phyloP scores from a whole-genome alignment of 2,329 filamentous ascomycete genomes.

The Aspergillus clavatus region DNA sequence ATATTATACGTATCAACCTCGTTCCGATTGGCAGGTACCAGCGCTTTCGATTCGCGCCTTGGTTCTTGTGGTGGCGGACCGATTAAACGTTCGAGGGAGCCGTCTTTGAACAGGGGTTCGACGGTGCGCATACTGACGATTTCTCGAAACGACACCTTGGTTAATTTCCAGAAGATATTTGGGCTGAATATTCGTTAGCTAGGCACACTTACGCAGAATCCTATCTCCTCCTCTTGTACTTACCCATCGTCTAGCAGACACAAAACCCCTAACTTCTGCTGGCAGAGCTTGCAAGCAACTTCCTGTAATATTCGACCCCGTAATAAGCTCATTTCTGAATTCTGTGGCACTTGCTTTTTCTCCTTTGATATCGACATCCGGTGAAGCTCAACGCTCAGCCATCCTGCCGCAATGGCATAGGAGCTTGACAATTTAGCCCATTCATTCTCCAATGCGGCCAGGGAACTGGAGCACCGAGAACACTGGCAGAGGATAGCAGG shows the following conservation, averaged over 20 bases:
- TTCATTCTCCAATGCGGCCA: slow-evolving; percentile 39
- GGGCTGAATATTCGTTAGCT: slow-evolving; percentile 19
- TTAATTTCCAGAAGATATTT: slow-evolving; percentile 39
- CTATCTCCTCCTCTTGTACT: slow-evolving; percentile 10
- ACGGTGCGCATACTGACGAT: slow-evolving; percentile 38
- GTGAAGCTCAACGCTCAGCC: slow-evolving; percentile 36
- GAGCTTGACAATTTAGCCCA: slow-evolving; percentile 38
- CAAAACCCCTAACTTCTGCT: slow-evolving; percentile 35
- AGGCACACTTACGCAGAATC: slow-evolving; percentile 1
- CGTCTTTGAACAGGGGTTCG: slow-evolving; percentile 32
- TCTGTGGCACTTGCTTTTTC: slow-evolving; percentile 33
- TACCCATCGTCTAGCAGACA: slow-evolving; percentile 35
- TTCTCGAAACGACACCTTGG: slow-evolving; percentile 36
- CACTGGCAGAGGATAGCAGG: slow-evolving; percentile 38
- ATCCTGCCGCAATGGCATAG: slow-evolving; percentile 33
- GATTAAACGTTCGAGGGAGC: slow-evolving; percentile 29
- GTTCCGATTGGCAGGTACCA: slow-evolving; percentile 18
- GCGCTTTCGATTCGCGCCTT: slow-evolving; percentile 15
- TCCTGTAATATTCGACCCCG: slow-evolving; percentile 36
- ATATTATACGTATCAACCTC: slow-evolving; percentile 16
- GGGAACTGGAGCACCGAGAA: slow-evolving; percentile 36
- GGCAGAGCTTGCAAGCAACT: slow-evolving; percentile 35
- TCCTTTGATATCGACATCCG: slow-evolving; percentile 35
- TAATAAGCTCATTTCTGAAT: slow-evolving; percentile 32
- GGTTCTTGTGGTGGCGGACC: slow-evolving; percentile 20